Evolutionary conservation across 1,139 yeast genomes (phyloP), one percentile per base, ranked within the genome.

Genomic region (Saccharomycopsis hybrid): DNA sequence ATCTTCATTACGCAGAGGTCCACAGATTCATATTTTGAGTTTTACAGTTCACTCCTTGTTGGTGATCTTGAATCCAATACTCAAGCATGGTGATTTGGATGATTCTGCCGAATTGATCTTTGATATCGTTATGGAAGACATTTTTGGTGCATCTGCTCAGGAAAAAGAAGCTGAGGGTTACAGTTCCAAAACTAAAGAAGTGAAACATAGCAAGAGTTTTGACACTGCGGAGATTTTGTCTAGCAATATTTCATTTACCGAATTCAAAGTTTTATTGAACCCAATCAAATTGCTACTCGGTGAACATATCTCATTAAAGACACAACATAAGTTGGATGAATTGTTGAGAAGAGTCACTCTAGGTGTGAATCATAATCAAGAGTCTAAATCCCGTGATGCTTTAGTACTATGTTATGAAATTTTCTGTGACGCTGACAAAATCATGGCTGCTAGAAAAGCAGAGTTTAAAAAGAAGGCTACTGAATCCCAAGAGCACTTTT

Each of bases 91-190:
- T 4, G 95, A 86, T 55, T 69, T 92, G 46, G 92, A 89, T 63
- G 85, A 79, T 27, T 76, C 85, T 27, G 77, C 82, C 5, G 69
- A 68, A 2, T 59, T 85, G 48, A 68, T 90, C 18, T 81, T 84
- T 55, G 82, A 78, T 30, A 72, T 89, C 36, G 75, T 90, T 36
- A 90, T 92, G 96, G 96, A 89, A 62, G 97, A 92, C 61, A 77
- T 81, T 2, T 90, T 92, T 66, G 99, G 98, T 18, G 78, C 85
- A 4, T 88, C 96, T 5, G 96, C 97, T 39, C 84, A 84, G 61
- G 98, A 92, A 62, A 92, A 94, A 63, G 98, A 92, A 58, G 90
- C 94, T 18, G 97, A 89, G 55, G 96, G 90, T 30, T 92, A 92
- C 61, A 78, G 78, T 48, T 82, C 88, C 47, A 82, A 82, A 55